Conservation (phyloP, 2,329 filamentous ascomycete species). For the Dactylellina sp. region DNA sequence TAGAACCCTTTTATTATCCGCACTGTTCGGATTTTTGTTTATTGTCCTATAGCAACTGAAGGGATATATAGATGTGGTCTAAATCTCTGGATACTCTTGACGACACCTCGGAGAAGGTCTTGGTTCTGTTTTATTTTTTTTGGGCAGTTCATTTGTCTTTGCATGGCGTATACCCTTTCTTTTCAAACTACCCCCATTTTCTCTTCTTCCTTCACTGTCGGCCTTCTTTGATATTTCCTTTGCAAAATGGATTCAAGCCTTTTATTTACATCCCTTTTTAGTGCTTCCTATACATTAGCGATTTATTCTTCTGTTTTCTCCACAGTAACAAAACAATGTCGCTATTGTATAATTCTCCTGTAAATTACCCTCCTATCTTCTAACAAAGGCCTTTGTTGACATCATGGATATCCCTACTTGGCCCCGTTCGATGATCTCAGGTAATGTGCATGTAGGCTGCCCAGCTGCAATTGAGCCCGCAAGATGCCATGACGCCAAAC, state of each 20-base stretch:
- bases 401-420: constrained; percentile 5
- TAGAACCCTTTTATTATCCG: constrained; percentile 24
- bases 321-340: constrained; percentile 21
- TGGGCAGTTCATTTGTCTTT: constrained; percentile 40
- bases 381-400: constrained; percentile 42
- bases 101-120: constrained; percentile 46
- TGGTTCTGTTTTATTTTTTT: constrained; percentile 13
- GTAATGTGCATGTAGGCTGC: constrained; percentile 1
- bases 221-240: constrained; percentile 25
- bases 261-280: constrained; percentile 40
- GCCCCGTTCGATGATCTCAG: constrained; percentile 15
- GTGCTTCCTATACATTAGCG: constrained; percentile 55
- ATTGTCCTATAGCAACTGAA: constrained; percentile 15
- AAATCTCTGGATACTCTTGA: constrained; percentile 49
- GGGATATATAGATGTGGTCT: constrained; percentile 43
- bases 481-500: not conserved
- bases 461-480: not conserved
- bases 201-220: constrained; percentile 20
- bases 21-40: constrained; percentile 6
- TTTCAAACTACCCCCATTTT: constrained; percentile 9
- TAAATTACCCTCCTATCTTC: constrained; percentile 48
- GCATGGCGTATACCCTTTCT: constrained; percentile 56
- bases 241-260: constrained; percentile 55
- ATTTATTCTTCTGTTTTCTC: constrained; percentile 25
- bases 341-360: constrained; percentile 55